Conservation (phyloP, 1,284 basidiomycete genomes). For the Tilletia indica region DNA sequence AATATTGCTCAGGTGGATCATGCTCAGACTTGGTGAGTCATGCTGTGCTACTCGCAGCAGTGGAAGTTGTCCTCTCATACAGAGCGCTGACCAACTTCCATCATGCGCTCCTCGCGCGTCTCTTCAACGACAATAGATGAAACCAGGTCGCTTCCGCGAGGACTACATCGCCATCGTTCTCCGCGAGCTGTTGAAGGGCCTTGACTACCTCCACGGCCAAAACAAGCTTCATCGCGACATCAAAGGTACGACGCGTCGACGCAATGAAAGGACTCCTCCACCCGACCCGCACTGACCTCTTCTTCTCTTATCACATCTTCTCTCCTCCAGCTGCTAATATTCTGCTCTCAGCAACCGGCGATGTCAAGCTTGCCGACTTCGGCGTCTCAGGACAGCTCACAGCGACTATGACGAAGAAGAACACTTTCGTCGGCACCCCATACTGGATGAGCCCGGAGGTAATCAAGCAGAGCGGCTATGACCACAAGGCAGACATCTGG, state of each 20-base stretch:
- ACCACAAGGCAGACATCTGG: conserved; percentile 91
- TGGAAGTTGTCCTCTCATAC: no score
- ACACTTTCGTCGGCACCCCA: conserved; percentile 80
- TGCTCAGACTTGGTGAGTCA: conserved; percentile 60
- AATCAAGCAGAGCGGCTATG: conserved; percentile 98
- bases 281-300: background rate
- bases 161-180: conserved; percentile 98
- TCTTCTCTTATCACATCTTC: conserved; percentile 51
- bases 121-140: conserved; percentile 68
- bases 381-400: conserved; percentile 98
- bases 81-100: background rate
- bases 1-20: conserved; percentile 68
- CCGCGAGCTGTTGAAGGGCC: conserved; percentile 81
- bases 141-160: conserved; percentile 92
- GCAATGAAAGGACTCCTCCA: background rate
- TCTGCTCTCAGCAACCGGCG: conserved; percentile 85
- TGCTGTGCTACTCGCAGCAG: background rate
- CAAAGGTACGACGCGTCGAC: conserved; percentile 67
- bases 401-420: conserved; percentile 91
- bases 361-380: conserved; percentile 97
- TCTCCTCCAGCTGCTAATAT: conserved; percentile 75
- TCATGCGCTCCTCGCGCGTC: background rate
- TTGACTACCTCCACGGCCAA: conserved; percentile 93
- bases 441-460: conserved; percentile 90
- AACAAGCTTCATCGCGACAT: conserved; percentile 97